Base-by-base conservation (phyloP, 352 stramenopile genomes). In the Pythium aquatile region DNA sequence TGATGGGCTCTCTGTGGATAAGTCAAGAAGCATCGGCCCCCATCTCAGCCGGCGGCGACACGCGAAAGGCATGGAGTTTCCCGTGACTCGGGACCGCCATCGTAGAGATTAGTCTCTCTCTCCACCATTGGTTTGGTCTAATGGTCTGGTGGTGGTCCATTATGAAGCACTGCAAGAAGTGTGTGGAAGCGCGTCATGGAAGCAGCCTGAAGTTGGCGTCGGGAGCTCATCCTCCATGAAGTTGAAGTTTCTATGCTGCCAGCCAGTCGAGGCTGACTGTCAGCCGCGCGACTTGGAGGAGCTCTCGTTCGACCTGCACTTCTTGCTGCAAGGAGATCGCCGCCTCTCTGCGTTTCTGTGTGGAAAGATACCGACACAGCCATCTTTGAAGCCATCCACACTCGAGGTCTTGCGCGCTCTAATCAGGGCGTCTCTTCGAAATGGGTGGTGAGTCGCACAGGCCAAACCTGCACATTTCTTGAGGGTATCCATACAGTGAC, bases 241-340 rank as follows among this genome's bases (percentile, higher is more conserved):
- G 29, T 58, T 58, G 52, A 58, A 58, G 52, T 58, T 58, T 58
- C 30, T 26, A 42, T 58, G n/a, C 29, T 16, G 33, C 13, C n/a
- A 13, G 37, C 2, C 37, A 44, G 13, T 44, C 32, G 20, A 35
- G 32, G 32, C 32, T 5, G 32, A 35, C 32, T 35, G 32, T 35
- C 32, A 35, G 32, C 32, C 32, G 32, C 32, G 32, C 32, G 5
- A 5, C 32, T 35, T 9, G 37, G 39, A 47, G 39, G 39, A 47
- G 39, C 35, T 16, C 35, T 42, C 35, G 35, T 42, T 42, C 8
- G 8, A 24, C 39, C 39, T n/a, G 39, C 39, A 24, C 39, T 47
- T n/a, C 39, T 47, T 47, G 13, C 39, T 24, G 39, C 39, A 47
- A 20, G 35, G 35, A 10, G 14, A 24, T 47, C 3, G 39, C 35